Evolutionary conservation across 2,329 filamentous ascomycete species (phyloP).

Genomic region (Colletotrichum echinochloae): DNA sequence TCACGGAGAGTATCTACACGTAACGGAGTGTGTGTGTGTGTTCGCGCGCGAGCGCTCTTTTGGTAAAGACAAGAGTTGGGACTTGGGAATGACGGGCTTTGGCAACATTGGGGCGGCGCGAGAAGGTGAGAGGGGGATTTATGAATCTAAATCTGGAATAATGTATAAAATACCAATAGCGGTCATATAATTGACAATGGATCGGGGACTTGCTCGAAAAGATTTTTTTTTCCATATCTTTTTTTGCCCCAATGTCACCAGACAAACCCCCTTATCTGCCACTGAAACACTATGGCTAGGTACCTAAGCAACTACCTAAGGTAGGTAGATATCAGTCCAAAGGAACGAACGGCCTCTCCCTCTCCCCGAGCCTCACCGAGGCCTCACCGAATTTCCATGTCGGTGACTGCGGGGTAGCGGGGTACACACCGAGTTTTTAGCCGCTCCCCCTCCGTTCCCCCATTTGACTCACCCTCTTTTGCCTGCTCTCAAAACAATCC

Average conservation of each 20-base stretch:
- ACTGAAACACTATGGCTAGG: no score
- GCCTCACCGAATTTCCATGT: accelerated
- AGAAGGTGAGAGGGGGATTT: background rate
- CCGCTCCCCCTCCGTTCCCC: background rate
- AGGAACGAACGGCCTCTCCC: background rate
- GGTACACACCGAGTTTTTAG: slow-evolving; percentile 26
- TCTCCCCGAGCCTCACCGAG: background rate
- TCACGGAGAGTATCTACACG: slow-evolving; percentile 89
- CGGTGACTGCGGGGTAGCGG: slow-evolving; percentile 40
- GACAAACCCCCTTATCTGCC: no score
- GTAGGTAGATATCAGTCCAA: background rate
- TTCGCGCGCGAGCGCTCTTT: background rate
- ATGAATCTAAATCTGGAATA: background rate
- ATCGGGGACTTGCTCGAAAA: background rate
- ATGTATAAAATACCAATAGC: background rate
- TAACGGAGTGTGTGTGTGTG: no score
- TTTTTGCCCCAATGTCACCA: no score
- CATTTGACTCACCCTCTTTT: slow-evolving; percentile 18
- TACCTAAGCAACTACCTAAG: no score
- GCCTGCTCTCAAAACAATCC: background rate
- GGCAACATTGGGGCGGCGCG: background rate
- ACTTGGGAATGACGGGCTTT: background rate
- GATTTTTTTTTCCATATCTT: no score
- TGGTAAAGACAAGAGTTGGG: background rate
- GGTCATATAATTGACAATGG: background rate